Evolutionary conservation across 1,139 yeast species (phyloP), one percentile per base, ranked within the genome.

Genomic region (Diutina neorugosa): DNA sequence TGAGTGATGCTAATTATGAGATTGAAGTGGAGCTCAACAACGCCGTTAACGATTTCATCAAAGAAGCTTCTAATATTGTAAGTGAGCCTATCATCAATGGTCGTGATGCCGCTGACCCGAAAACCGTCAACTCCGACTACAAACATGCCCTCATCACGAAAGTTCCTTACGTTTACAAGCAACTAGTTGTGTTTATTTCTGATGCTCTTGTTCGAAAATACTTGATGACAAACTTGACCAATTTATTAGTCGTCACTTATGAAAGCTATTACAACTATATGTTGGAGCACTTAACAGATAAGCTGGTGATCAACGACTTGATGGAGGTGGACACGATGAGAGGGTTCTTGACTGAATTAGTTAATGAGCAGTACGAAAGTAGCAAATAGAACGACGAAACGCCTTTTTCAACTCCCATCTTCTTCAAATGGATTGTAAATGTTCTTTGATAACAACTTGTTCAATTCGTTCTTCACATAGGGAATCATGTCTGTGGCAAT

Each of bases 391-490:
- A 41, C 19, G 20, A 41, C 19, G 20, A 8, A 4, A 4, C n/a
- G 19, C 19, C 43, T 8, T 8, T 37, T n/a, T 41, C 43, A 41
- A n/a, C 12, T 31, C 3, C 19, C 47, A 52, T 27, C 34, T 42
- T 82, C 95, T 44, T 88, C 96, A 56, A 83, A 73, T 1, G 96
- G 94, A 62, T 86, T 85, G 66, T 86, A 91, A 1, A 91, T 84
- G 63, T 91, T 93, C 65, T 86, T 83, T 2, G 95, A 83, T 41
- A 91, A 70, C 57, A 88, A 68, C 58, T 81, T 70, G 64, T 87
- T 89, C 61, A 93, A 74, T 65, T 91, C 96, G 54, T 69, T 72
- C 62, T 90, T 91, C 54, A 93, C 84, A 62, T 75, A 82, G 42
- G 81, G 84, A 4, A 91, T 86, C 67, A 84, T 85, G 49, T 79